Percentiles rank a stretch among this genome's conserved stretches.
phyloP scores from a whole-genome alignment of 495 filamentous ascomycete species.

The Friedmanniomyces endolithicus region DNA sequence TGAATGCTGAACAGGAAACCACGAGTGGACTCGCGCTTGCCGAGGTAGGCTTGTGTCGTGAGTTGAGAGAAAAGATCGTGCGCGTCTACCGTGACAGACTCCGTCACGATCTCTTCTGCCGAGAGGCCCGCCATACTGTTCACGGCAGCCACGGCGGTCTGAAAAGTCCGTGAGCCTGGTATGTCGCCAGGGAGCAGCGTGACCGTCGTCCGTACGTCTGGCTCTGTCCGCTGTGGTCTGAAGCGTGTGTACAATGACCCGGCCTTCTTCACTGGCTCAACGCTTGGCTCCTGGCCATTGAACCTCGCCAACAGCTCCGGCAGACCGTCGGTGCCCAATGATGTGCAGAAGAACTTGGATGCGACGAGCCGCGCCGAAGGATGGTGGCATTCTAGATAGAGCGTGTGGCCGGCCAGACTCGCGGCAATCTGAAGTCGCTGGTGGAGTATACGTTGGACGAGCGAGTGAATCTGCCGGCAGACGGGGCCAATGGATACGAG shows the following conservation, averaged over 20 bases:
- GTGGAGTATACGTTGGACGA: conserved; percentile 56
- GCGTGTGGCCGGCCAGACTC: conserved; percentile 44
- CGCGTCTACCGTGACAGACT: conserved; percentile 52
- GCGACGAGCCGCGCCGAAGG: conserved; percentile 56
- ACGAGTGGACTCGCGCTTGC: conserved; percentile 47
- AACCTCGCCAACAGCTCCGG: conserved; percentile 33
- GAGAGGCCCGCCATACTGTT: conserved; percentile 1
- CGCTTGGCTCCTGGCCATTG: conserved; percentile 8
- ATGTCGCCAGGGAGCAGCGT: conserved; percentile 30
- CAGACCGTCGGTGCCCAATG: conserved; percentile 46
- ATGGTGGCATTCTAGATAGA: conserved; percentile 69
- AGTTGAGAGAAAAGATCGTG: conserved; percentile 62
- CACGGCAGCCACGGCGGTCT: conserved; percentile 2
- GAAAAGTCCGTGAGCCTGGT: conserved; percentile 30
- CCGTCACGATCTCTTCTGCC: conserved; percentile 35
- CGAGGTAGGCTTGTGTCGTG: conserved; percentile 53
- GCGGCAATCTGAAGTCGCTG: conserved; percentile 48
- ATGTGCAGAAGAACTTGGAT: conserved; percentile 56
- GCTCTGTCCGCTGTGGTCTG: conserved; percentile 41
- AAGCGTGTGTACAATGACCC: conserved; percentile 46
- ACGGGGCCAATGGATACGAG: conserved; percentile 51
- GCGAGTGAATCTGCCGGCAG: conserved; percentile 53
- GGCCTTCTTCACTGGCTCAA: conserved; percentile 29
- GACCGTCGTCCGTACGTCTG: conserved; percentile 29
- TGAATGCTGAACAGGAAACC: conserved; percentile 48